These are phyloP conservation scores for Apiospora phragmitis DNA, from an alignment of 2,329 filamentous ascomycete genomes.

Conservation along the genomic window DNA sequence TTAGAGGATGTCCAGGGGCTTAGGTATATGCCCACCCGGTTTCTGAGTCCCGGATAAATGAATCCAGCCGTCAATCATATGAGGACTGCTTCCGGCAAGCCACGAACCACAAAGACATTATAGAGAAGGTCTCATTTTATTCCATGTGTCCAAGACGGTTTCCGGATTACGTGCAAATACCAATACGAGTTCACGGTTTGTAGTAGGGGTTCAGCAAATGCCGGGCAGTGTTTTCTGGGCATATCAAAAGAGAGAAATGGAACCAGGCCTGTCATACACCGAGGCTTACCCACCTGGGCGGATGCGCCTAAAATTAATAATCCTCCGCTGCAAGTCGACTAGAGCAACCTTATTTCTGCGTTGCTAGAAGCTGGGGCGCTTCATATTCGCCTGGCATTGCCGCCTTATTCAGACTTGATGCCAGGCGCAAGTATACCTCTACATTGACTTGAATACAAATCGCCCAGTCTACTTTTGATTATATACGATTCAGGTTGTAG, in stretches of 20 bases:
- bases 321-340: constrained; percentile 1
- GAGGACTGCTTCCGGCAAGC: background rate
- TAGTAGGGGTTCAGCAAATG: background rate
- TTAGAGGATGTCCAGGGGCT: background rate
- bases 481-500: background rate
- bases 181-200: background rate
- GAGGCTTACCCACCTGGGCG: background rate
- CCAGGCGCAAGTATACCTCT: background rate
- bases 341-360: background rate
- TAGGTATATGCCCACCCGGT: background rate
- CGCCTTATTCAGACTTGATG: background rate
- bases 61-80: background rate
- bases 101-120: background rate
- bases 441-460: background rate
- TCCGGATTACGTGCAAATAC: background rate
- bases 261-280: background rate
- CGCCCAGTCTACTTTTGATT: background rate
- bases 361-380: background rate
- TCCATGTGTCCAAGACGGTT: background rate
- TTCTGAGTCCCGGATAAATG: background rate
- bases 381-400: background rate
- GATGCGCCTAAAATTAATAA: background rate
- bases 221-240: background rate
- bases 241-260: background rate
- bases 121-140: background rate